Percentiles rank a stretch among this genome's conserved stretches.
These are phyloP conservation scores for Chlorella sp. DNA, from an alignment of 139 green algal genomes.

Conservation along the genomic window DNA sequence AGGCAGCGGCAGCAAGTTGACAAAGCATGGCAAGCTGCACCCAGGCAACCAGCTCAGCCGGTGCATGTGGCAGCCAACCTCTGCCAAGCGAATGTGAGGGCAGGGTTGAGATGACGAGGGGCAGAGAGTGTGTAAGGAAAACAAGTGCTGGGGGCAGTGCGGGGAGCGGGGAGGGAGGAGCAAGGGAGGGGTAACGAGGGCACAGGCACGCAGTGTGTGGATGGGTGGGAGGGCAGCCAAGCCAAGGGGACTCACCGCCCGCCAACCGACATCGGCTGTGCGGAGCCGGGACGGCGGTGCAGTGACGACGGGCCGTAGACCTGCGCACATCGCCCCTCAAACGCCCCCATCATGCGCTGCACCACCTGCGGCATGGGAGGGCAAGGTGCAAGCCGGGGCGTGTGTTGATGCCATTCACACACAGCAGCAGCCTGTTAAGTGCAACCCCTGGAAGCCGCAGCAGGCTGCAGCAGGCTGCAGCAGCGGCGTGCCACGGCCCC, in stretches of 20 bases:
- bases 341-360: conserved; percentile 85
- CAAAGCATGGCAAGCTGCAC: not conserved
- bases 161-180: not conserved
- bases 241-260: not conserved
- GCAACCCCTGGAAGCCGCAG: too few relatives aligned
- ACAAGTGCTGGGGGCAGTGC: not conserved
- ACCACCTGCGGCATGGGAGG: conserved; percentile 77
- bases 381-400: too few relatives aligned
- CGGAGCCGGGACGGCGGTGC: conserved; percentile 14
- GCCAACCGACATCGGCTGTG: not conserved
- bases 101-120: not conserved
- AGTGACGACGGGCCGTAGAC: conserved; percentile 80
- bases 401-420: too few relatives aligned
- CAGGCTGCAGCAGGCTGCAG: too few relatives aligned
- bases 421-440: too few relatives aligned
- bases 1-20: not conserved
- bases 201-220: not conserved
- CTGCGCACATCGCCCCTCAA: conserved; percentile 82
- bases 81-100: too few relatives aligned
- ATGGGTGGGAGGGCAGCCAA: not conserved
- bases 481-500: too few relatives aligned
- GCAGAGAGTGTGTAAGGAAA: not conserved
- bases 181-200: not conserved
- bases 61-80: too few relatives aligned
- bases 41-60: too few relatives aligned